Evolutionary conservation across 2,329 filamentous ascomycete species (phyloP), one percentile per base, ranked within the genome.

Genomic region (Fusarium sp.): DNA sequence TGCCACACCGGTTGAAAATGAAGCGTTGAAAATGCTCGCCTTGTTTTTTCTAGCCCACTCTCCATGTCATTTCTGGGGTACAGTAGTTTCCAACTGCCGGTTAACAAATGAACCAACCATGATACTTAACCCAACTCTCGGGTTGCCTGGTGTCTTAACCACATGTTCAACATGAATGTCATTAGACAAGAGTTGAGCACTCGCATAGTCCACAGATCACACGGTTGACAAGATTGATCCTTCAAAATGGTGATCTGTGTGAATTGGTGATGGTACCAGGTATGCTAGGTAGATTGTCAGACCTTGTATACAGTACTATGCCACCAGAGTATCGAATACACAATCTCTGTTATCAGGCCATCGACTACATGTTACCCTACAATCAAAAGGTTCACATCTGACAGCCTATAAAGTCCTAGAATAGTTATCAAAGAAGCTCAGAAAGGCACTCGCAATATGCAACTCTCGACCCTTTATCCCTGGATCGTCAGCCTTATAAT

Each of bases 191-290:
- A 38, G 45, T 30, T 55, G 51, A 74, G 45, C 47, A 73, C 70
- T 74, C 70, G 70, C 70, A 73, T 73, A 42, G 47, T 48, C 38
- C 51, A 32, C 36, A 74, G 63, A 72, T 60, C 60, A 72, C 69
- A 58, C 47, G 70, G 26, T 36, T 41, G 36, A 26, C 20, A n/a
- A 45, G 26, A 47, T 41, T 28, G 30, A 41, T 55, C 35, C n/a
- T 66, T n/a, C 26, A 15, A 15, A 35, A 13, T 35, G 30, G 14
- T n/a, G 24, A 50, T 38, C 14, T 42, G n/a, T 39, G 39, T 42
- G 39, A 39, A n/a, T 18, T 17, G 11, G 18, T 18, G 30, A 32
- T 30, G n/a, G 51, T 41, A 53, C n/a, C 17, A 36, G n/a, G 50
- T 36, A 26, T 28, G 28, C n/a, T 18, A 32, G 28, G 20, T 22